Base-by-base conservation (phyloP, 140 eudicot species). In the Bidens hawaiensis region DNA sequence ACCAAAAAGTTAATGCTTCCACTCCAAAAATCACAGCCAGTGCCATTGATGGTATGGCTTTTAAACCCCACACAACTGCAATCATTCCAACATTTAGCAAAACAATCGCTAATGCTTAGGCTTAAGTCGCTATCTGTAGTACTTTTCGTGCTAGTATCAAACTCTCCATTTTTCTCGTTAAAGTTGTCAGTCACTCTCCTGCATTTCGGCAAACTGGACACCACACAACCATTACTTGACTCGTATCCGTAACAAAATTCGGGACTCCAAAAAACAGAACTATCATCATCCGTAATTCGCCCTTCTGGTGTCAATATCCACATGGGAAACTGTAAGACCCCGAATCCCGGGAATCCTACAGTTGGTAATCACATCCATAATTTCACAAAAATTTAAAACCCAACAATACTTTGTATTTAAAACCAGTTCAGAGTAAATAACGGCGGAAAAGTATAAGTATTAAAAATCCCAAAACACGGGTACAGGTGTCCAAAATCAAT, bases 31-130 rank as follows among this genome's bases (percentile, higher is more conserved):
- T 9, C 18, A 25, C 89, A 79, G 11, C 82, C 71, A 3, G 74
- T 68, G 18, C 63, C n/a, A n/a, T n/a, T n/a, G n/a, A n/a, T n/a
- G n/a, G n/a, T n/a, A n/a, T n/a, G n/a, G n/a, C n/a, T n/a, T n/a
- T n/a, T n/a, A n/a, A n/a, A n/a, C n/a, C n/a, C n/a, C n/a, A n/a
- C n/a, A n/a, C n/a, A n/a, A n/a, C n/a, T n/a, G n/a, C n/a, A n/a
- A n/a, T n/a, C n/a, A n/a, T n/a, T n/a, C n/a, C n/a, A n/a, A n/a
- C n/a, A n/a, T n/a, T n/a, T n/a, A n/a, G n/a, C n/a, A n/a, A n/a
- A n/a, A n/a, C n/a, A n/a, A n/a, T n/a, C n/a, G 80, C 69, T 63
- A 31, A 73, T 34, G 64, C 81, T 76, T 17, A 77, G 49, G 60
- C 62, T 80, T 17, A 73, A 28, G 49, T 60, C 70, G 7, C 14